phyloP scores from a whole-genome alignment of 345 rosid species.

The Melastoma malabathricum region DNA sequence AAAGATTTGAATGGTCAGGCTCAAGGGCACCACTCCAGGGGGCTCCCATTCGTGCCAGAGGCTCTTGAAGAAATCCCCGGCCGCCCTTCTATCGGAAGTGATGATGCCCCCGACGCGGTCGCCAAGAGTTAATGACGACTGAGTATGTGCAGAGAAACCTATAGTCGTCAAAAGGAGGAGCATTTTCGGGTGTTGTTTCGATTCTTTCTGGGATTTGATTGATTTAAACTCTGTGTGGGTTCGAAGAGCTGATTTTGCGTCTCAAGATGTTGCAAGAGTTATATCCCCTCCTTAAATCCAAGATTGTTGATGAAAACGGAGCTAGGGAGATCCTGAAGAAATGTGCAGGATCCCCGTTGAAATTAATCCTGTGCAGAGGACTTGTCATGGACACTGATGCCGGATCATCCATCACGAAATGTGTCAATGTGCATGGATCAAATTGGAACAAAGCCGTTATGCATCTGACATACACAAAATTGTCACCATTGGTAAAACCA shows the following conservation, averaged over 20 bases:
- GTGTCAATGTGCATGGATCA: not conserved
- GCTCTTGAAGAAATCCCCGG: no score
- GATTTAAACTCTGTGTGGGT: no score
- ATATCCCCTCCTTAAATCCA: not conserved
- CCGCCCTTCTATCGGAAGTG: no score
- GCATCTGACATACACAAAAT: not conserved
- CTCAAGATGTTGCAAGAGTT: no score
- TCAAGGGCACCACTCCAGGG: not conserved
- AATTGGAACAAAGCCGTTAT: not conserved
- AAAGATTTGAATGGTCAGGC: conserved; percentile 12
- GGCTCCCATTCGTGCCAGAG: not conserved
- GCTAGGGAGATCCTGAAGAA: not conserved
- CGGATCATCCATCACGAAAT: not conserved
- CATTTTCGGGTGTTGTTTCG: no score
- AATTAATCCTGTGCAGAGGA: not conserved
- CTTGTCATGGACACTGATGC: not conserved
- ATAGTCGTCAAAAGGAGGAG: no score
- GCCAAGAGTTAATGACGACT: no score
- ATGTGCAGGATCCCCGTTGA: not conserved
- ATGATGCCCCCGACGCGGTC: no score
- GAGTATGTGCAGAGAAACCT: no score
- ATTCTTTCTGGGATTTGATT: no score
- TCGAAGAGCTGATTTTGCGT: no score
- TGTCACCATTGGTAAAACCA: not conserved
- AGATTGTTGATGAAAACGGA: no score